Base-by-base conservation (phyloP, 148 eudicot genomes). In the Gaultheria prostrata region DNA sequence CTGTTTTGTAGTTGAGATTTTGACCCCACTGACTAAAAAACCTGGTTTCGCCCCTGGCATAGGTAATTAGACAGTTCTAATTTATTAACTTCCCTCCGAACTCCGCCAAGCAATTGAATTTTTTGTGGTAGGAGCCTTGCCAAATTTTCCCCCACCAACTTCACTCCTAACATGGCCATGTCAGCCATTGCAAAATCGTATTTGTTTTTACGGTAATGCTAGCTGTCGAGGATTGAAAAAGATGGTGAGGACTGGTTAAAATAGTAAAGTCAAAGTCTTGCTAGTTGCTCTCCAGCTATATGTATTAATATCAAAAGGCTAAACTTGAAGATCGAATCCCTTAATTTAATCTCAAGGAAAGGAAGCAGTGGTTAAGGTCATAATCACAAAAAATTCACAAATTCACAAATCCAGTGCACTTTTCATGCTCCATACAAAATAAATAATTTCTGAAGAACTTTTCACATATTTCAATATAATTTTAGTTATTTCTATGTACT, bases 121-220 rank as follows among this genome's bases (percentile, higher is more conserved):
- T 54, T 69, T 30, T 54, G 48, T 53, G 14, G 20, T 59, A 79
- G 30, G 24, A 79, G 65, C 17, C 30, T 8, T 35, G 70, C 48
- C 71, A 79, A 57, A 18, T 57, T 79, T 48, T 79, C 30, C 10
- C 56, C 18, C 20, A 35, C 82, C 11, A 78, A 0, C 3, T 32
- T 15, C 81, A 79, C 46, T 7, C 50, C 81, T 2, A 79, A 20
- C 69, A 56, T 79, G 49, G 81, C 81, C 69, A 79, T 79, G 50
- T 33, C 57, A 54, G 21, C 21, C 21, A 3, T 17, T 54, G 6
- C 21, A 17, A 54, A 54, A 1, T 54, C 1, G 59, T 54, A 53
- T 15, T 53, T 53, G 3, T 53, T 53, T 15, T 17, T 4, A 15
- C 3, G 17, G 5, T 11, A 13, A 51, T 2, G 54, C 3, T 51